These are phyloP conservation scores for Moesziomyces antarcticus DNA, from an alignment of 1,284 basidiomycete genomes.

Conservation along the genomic window DNA sequence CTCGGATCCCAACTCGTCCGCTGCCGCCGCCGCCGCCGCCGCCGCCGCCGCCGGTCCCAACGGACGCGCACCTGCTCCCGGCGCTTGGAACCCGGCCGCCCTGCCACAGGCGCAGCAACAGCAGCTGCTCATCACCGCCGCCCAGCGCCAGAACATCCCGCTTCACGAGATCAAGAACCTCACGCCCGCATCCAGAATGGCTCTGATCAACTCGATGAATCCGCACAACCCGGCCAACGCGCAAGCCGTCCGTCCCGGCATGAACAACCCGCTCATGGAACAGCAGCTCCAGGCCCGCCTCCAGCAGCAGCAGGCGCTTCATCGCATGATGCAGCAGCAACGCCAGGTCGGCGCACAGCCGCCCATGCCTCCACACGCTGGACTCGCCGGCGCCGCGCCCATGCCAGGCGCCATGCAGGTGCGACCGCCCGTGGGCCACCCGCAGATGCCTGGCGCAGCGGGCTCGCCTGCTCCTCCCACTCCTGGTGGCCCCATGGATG, in stretches of 20 bases:
- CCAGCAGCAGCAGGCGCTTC: constrained; percentile 53
- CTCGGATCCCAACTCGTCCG: constrained; percentile 16
- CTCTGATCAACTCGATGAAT: constrained; percentile 56
- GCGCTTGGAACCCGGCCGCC: constrained; percentile 45
- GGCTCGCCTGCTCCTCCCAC: constrained; percentile 41
- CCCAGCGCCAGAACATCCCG: constrained; percentile 58
- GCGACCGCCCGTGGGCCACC: constrained; percentile 40
- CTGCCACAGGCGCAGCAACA: constrained; percentile 61
- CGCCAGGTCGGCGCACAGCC: constrained; percentile 30
- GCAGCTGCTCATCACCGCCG: constrained; percentile 59
- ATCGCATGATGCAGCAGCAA: constrained; percentile 58
- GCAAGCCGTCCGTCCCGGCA: constrained; percentile 39
- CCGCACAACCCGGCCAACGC: constrained; percentile 49
- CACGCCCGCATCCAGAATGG: constrained; percentile 53
- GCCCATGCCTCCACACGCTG: constrained; percentile 14
- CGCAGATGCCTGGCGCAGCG: constrained; percentile 32
- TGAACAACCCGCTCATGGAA: constrained; percentile 44
- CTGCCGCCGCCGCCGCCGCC: constrained; percentile 7
- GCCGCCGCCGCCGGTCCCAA: constrained; percentile 16
- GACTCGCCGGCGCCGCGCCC: constrained; percentile 24
- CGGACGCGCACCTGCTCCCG: constrained; percentile 26
- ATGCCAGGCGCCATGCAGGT: constrained; percentile 40
- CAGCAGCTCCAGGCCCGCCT: constrained; percentile 58
- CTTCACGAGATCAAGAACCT: constrained; percentile 65
- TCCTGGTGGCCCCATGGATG: constrained; percentile 37